A percentile compares a stretch with the other conserved stretches of the same genome.
phyloP scores from a whole-genome alignment of 2,329 filamentous ascomycete genomes.

The Pseudogymnoascus sp. region DNA sequence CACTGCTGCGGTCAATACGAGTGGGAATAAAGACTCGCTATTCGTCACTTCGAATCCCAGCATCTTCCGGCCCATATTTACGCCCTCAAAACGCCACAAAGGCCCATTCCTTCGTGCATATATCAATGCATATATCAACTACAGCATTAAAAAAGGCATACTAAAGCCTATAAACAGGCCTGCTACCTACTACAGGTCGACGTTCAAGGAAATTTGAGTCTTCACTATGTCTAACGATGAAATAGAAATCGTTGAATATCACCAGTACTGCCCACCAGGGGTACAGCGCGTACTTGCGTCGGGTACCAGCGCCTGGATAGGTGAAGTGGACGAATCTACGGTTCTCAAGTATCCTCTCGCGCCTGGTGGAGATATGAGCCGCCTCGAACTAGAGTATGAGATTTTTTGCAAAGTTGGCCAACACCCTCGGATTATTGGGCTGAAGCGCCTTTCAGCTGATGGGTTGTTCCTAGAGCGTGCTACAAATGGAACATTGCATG shows the following conservation, averaged over 20 bases:
- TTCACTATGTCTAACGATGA: neutral
- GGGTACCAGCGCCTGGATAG: constrained; percentile 14
- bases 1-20: neutral
- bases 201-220: too few species aligned
- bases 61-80: neutral
- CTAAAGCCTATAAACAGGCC: too few species aligned
- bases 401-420: constrained; percentile 16
- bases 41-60: neutral
- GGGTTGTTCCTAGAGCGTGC: constrained; percentile 14
- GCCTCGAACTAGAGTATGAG: constrained; percentile 16
- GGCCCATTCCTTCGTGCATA: too few species aligned
- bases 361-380: constrained; percentile 14
- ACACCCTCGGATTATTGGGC: constrained; percentile 13
- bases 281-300: neutral
- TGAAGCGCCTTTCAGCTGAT: constrained; percentile 10
- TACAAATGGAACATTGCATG: constrained; percentile 11
- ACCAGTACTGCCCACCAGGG: constrained; percentile 4
- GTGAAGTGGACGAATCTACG: constrained; percentile 20
- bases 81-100: too few species aligned
- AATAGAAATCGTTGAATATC: neutral
- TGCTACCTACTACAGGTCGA: too few species aligned
- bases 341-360: constrained; percentile 21
- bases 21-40: neutral
- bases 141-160: too few species aligned
- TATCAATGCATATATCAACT: too few species aligned